phyloP scores from a whole-genome alignment of 345 rosid genomes.

The Salix suchowensis region DNA sequence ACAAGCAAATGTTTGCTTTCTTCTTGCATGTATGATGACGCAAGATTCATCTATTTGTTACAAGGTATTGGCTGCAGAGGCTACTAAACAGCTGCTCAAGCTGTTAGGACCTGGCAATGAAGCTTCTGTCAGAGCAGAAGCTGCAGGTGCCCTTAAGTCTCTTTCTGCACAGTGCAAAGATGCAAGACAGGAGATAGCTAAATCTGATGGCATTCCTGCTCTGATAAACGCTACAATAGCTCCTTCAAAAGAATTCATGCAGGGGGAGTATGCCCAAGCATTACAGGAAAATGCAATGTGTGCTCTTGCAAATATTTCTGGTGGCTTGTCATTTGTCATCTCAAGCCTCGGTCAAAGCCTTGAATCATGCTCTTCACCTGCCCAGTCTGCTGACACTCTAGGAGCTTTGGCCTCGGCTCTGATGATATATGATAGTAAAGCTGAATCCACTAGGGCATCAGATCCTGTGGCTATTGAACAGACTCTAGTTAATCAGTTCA shows the following conservation, averaged over 20 bases:
- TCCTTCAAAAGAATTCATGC: constrained; percentile 99
- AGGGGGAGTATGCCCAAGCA: constrained; percentile 97
- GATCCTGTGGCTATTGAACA: constrained; percentile 73
- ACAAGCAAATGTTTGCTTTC: constrained; percentile 90
- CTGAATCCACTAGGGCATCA: constrained; percentile 78
- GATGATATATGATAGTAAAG: constrained; percentile 92
- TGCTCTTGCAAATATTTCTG: constrained; percentile 97
- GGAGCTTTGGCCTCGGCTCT: constrained; percentile 99
- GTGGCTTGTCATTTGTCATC: constrained; percentile 95
- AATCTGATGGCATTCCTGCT: constrained; percentile 84
- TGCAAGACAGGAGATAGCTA: constrained; percentile 87
- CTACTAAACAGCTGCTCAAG: constrained; percentile 83
- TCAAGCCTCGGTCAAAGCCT: constrained; percentile 99
- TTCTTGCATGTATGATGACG: constrained; percentile 95
- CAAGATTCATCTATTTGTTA: constrained; percentile 90
- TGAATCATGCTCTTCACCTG: constrained; percentile 92
- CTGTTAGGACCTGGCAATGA: constrained; percentile 92
- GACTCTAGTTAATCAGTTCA: constrained; percentile 86
- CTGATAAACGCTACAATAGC: constrained; percentile 97
- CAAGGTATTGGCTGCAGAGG: constrained; percentile 81
- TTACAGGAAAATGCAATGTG: constrained; percentile 99
- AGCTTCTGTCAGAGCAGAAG: constrained; percentile 96
- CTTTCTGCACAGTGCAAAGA: constrained; percentile 93
- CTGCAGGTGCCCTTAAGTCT: constrained; percentile 94
- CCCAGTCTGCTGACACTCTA: constrained; percentile 90